Percentiles rank a stretch among this genome's conserved stretches.
These are phyloP conservation scores for Myxozyma vanderwaltii DNA, from an alignment of 805 yeast genomes.

Conservation along the genomic window DNA sequence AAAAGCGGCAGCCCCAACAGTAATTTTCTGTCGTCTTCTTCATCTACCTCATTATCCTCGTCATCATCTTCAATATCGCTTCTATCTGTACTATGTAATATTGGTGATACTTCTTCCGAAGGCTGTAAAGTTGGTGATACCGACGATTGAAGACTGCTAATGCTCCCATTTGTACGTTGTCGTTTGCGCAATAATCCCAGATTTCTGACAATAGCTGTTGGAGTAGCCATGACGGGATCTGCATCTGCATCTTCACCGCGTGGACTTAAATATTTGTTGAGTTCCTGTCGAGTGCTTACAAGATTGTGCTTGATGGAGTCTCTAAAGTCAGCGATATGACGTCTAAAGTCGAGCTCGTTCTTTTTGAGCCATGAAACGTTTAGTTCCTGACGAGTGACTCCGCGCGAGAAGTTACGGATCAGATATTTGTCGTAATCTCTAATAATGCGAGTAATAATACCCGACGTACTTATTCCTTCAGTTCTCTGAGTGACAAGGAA, in stretches of 20 bases:
- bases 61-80: constrained; percentile 4
- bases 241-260: constrained; percentile 33
- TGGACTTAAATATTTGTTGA: constrained; percentile 65
- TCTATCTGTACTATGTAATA: neutral
- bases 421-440: constrained; percentile 95
- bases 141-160: constrained; percentile 7
- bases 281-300: constrained; percentile 67
- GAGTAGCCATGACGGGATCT: constrained; percentile 30
- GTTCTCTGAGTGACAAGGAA: constrained; percentile 95
- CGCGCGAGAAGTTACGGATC: constrained; percentile 96
- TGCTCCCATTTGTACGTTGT: constrained; percentile 1
- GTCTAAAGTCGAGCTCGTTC: constrained; percentile 90
- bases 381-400: constrained; percentile 93
- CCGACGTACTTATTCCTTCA: constrained; percentile 93
- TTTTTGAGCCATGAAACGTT: constrained; percentile 97
- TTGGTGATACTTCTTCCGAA: constrained; percentile 2
- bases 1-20: constrained; percentile 25
- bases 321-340: constrained; percentile 85
- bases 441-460: constrained; percentile 91
- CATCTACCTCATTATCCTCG: constrained; percentile 24
- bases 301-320: constrained; percentile 74
- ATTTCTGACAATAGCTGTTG: constrained; percentile 10
- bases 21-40: constrained; percentile 24
- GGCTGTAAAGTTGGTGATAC: constrained; percentile 1
- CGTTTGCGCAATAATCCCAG: constrained; percentile 23